A percentile compares a stretch with the other conserved stretches of the same genome.
Conservation (phyloP, 2,329 filamentous ascomycete genomes). For the Fusarium sp. region DNA sequence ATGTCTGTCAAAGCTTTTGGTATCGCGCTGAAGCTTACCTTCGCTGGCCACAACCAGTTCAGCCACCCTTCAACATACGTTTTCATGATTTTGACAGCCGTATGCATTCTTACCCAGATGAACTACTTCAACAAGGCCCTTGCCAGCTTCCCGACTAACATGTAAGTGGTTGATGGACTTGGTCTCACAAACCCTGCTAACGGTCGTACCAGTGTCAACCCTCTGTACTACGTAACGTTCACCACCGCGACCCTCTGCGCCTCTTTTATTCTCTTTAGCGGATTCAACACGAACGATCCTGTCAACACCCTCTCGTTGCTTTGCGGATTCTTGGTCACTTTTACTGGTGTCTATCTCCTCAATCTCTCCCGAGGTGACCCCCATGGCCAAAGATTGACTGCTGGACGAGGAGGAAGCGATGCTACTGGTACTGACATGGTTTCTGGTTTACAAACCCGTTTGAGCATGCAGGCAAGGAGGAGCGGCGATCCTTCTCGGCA, state of each 20-base stretch:
- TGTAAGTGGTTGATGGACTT: constrained; percentile 70
- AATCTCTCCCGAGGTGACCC: constrained; percentile 96
- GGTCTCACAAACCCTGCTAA: constrained; percentile 4
- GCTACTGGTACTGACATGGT: constrained; percentile 92
- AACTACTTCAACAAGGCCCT: constrained; percentile 99
- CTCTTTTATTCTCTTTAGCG: constrained; percentile 94
- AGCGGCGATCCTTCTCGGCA: constrained; percentile 76
- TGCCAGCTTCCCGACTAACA: constrained; percentile 95
- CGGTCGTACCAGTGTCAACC: constrained; percentile 79
- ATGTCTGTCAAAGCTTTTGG: constrained; percentile 99
- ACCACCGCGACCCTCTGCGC: constrained; percentile 94
- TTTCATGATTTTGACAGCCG: constrained; percentile 90
- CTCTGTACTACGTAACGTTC: constrained; percentile 97
- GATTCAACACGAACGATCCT: constrained; percentile 93
- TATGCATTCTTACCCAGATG: constrained; percentile 99
- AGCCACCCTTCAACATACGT: constrained; percentile 95
- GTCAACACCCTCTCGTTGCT: constrained; percentile 94
- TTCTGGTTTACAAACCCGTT: constrained; percentile 87
- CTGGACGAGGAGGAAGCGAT: constrained; percentile 74
- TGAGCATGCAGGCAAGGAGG: constrained; percentile 91
- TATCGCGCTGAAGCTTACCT: constrained; percentile 94
- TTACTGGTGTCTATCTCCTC: constrained; percentile 93
- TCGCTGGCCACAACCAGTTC: constrained; percentile 95
- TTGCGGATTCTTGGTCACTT: constrained; percentile 94
- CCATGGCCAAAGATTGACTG: constrained; percentile 77